Percentiles rank a stretch among this genome's conserved stretches.
phyloP scores from a whole-genome alignment of 805 yeast genomes.

The Pichia eremophila region DNA sequence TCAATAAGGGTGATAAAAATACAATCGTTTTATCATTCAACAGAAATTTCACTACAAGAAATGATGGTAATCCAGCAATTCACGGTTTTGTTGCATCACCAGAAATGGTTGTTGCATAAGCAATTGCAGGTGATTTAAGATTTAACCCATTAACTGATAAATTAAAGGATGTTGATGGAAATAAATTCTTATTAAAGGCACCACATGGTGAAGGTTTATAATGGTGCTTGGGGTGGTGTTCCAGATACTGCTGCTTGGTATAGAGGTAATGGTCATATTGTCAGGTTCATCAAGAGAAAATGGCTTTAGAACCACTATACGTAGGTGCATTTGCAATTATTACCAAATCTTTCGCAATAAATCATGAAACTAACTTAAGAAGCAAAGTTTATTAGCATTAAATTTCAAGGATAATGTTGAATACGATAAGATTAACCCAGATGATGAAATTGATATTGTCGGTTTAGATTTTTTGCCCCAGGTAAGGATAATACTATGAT shows the following conservation, averaged over 20 bases:
- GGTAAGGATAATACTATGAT: conserved; percentile 82
- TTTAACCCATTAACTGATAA: conserved; percentile 88
- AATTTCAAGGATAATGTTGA: conserved; percentile 84
- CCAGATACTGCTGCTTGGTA: conserved; percentile 94
- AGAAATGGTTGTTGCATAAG: conserved; percentile 94
- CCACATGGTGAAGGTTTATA: conserved; percentile 83
- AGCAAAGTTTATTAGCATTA: conserved; percentile 97
- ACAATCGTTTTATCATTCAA: conserved; percentile 95
- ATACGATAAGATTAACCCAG: conserved; percentile 88
- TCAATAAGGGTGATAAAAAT: conserved; percentile 53
- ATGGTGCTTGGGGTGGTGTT: conserved; percentile 88
- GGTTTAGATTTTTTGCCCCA: conserved; percentile 84
- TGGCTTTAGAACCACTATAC: conserved; percentile 99
- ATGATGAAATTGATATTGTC: conserved; percentile 78
- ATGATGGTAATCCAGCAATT: conserved; percentile 96
- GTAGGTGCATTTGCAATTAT: conserved; percentile 97
- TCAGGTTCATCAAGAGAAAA: conserved; percentile 99
- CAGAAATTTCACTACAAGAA: conserved; percentile 96
- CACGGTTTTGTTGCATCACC: conserved; percentile 99
- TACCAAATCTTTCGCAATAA: conserved; percentile 96
- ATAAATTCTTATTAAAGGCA: conserved; percentile 66
- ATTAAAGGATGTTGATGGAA: conserved; percentile 63
- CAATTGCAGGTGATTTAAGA: conserved; percentile 85
- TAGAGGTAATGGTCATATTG: conserved; percentile 89
- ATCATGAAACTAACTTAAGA: conserved; percentile 99